Evolutionary conservation across 2,329 filamentous ascomycete genomes (phyloP), one percentile per base, ranked within the genome.

Genomic region (Pseudogymnoascus destructans): DNA sequence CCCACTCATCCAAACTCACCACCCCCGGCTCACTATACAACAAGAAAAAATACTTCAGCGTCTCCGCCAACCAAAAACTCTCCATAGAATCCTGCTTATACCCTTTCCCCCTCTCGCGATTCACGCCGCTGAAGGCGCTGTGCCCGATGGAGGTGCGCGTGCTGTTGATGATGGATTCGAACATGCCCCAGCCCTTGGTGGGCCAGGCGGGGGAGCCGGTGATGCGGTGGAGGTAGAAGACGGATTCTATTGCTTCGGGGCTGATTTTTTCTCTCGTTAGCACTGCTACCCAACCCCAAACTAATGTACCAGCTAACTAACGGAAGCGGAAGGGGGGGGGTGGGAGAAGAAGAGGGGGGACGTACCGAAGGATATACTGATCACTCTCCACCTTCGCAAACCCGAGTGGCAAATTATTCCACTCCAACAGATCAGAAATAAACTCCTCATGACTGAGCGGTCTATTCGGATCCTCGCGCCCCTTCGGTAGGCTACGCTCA

Each of bases 1-100:
- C 81, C 72, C 76, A 86, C 5, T 85, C 77, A 69, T 87, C 84
- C 66, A 87, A 68, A 69, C 78, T 85, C 27, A 85, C 73, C 15
- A 78, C 65, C 25, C 77, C 74, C 0, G 86, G 84, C 59, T 84
- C 79, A 19, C 82, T 82, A 69, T 87, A 95, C 55, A 95, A 76
- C 59, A 95, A 71, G 69, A 89, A 95, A 64, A 93, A 95, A 68
- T 95, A 95, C 75, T 95, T 96, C 65, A 95, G 74, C 38, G 89
- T 95, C 76, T 95, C 90, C 3, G 87, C 87, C 61, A 89, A 76
- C 88, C 90, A 95, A 71, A 95, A 95, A 67, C 86, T 91, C 73
- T 95, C 86, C 87, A 92, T 91, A 64, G 77, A 75, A 69, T 90
- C 80, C 58, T 77, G 73, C 8, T 65, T 66, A 57, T 77, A 72